These are phyloP conservation scores for Tuber brumale DNA, from an alignment of 495 filamentous ascomycete genomes.

Conservation along the genomic window DNA sequence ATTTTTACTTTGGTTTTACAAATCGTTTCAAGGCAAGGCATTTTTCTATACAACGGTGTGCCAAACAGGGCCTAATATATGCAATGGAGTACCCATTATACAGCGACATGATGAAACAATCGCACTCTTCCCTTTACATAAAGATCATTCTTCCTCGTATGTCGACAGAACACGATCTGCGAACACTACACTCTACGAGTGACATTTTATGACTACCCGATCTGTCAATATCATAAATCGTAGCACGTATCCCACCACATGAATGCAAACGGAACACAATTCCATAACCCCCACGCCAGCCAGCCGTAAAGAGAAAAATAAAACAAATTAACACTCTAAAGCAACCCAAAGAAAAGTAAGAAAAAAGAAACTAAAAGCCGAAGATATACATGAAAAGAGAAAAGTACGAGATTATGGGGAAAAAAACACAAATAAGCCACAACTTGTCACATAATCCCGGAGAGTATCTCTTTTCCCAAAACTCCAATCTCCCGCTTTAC, in stretches of 20 bases:
- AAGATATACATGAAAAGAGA: neutral
- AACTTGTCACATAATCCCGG: constrained; percentile 64
- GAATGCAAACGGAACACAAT: neutral
- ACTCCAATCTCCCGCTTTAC: constrained; percentile 74
- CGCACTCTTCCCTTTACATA: neutral
- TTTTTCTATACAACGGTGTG: too few species aligned
- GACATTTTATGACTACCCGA: neutral
- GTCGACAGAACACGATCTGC: neutral
- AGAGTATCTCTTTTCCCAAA: constrained; percentile 80
- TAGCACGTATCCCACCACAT: neutral
- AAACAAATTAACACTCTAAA: neutral
- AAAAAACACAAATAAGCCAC: neutral
- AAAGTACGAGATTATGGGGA: neutral
- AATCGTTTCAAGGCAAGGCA: too few species aligned
- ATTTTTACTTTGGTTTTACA: too few species aligned
- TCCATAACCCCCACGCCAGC: neutral
- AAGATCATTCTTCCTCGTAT: neutral
- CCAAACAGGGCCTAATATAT: neutral
- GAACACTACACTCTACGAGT: neutral
- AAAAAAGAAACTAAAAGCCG: neutral
- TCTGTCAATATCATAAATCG: neutral
- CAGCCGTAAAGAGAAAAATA: neutral
- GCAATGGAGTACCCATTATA: neutral
- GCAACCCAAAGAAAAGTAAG: neutral
- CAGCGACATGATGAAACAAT: neutral